These are phyloP conservation scores for Macadamia integrifolia DNA, from an alignment of 164 flowering plant genomes.

Conservation along the genomic window DNA sequence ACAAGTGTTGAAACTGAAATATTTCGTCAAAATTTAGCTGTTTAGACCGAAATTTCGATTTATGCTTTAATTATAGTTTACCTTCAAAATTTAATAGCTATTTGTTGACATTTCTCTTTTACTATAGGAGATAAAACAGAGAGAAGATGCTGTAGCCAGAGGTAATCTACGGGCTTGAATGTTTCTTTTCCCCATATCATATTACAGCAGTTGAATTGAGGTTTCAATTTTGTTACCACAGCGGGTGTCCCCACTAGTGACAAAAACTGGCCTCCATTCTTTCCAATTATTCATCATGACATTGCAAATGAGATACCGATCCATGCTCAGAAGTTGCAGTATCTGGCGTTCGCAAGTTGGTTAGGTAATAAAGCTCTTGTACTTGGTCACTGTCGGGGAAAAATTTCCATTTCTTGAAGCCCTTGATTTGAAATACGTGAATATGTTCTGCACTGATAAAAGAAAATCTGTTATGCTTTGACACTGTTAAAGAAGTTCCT, in stretches of 20 bases:
- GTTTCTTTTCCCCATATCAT: not conserved
- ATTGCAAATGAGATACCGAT: slow-evolving; percentile 90
- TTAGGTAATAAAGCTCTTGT: slow-evolving; percentile 53
- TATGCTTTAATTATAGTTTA: too few species aligned
- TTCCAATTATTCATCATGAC: slow-evolving; percentile 97
- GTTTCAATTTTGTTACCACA: slow-evolving; percentile 25
- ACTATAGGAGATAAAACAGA: slow-evolving; percentile 72
- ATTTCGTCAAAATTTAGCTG: too few species aligned
- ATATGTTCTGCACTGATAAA: not conserved
- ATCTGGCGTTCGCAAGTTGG: slow-evolving; percentile 99
- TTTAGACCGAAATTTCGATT: too few species aligned
- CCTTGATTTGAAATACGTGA: not conserved
- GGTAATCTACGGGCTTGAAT: slow-evolving; percentile 30
- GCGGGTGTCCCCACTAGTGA: slow-evolving; percentile 74
- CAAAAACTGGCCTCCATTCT: slow-evolving; percentile 95
- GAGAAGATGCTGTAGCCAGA: slow-evolving; percentile 84
- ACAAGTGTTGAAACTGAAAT: too few species aligned
- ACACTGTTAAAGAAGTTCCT: too few species aligned
- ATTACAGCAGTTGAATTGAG: not conserved
- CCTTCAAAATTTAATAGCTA: too few species aligned
- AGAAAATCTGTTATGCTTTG: not conserved
- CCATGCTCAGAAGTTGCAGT: slow-evolving; percentile 93
- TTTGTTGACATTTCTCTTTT: not conserved
- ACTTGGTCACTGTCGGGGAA: not conserved
- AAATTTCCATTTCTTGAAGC: not conserved